Conservation (phyloP, 257 asterid genomes). For the Primulina tabacum region DNA sequence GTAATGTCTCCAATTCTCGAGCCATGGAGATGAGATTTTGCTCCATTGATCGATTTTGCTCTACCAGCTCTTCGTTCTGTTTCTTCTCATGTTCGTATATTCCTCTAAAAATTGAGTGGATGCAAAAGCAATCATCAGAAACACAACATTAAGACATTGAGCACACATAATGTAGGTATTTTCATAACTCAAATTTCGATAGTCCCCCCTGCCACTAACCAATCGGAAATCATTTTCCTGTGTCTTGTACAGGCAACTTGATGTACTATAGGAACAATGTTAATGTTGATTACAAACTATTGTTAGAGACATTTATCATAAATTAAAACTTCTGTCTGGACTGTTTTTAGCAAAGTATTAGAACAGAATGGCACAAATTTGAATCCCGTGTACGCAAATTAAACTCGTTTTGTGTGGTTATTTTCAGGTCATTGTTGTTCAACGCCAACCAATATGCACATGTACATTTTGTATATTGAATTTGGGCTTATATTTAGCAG, state of each 20-base stretch:
- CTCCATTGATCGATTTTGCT: not conserved
- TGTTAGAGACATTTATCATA: not conserved
- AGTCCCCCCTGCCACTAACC: not conserved
- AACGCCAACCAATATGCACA: not conserved
- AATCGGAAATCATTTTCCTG: not conserved
- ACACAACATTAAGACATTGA: not conserved
- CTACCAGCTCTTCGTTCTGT: not conserved
- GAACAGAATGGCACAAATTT: not conserved
- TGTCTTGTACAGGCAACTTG: too few relatives aligned
- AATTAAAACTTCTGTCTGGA: not conserved
- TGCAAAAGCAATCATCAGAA: not conserved
- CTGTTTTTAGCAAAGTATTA: not conserved
- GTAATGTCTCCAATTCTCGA: conserved; percentile 81
- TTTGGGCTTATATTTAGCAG: not conserved
- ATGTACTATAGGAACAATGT: too few relatives aligned
- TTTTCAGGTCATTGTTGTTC: not conserved
- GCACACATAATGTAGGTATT: not conserved
- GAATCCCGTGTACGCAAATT: not conserved
- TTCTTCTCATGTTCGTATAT: not conserved
- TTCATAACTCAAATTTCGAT: not conserved
- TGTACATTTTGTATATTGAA: not conserved
- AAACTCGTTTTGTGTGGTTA: not conserved
- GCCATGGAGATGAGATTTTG: conserved; percentile 54
- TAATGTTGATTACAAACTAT: not conserved
- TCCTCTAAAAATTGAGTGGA: not conserved